phyloP scores from a whole-genome alignment of 129 eudicot genomes.

The Dittrichia graveolens region DNA sequence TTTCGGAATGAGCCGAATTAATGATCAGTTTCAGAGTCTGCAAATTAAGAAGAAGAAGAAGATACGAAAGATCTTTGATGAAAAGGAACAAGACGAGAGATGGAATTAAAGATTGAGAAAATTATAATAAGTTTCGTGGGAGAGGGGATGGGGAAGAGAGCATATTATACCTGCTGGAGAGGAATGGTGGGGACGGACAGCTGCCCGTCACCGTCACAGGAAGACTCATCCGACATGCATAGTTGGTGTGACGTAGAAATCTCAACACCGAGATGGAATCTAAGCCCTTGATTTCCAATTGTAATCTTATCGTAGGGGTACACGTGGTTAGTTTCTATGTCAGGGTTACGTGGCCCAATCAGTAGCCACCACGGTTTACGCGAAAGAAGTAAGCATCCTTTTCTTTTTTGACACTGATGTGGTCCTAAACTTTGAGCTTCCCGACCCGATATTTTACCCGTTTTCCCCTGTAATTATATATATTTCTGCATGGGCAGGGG shows the following conservation, averaged over 20 bases:
- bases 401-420: conserved; percentile 69
- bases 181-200: conserved; percentile 55
- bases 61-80: conserved; percentile 4
- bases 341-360: conserved; percentile 64
- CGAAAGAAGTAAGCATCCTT: conserved; percentile 24
- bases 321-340: conserved; percentile 43
- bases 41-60: conserved; percentile 10
- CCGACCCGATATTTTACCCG: conserved; percentile 38
- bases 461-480: neutral
- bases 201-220: conserved; percentile 76
- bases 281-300: conserved; percentile 39
- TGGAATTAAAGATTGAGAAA: conserved; percentile 6
- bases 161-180: conserved; percentile 52
- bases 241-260: conserved; percentile 66
- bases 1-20: too few relatives aligned
- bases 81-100: neutral
- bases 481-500: conserved; percentile 9
- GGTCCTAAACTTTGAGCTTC: conserved; percentile 40
- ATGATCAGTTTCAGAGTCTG: neutral
- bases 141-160: conserved; percentile 44
- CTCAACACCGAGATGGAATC: conserved; percentile 42
- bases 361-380: conserved; percentile 28
- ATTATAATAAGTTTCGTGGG: conserved; percentile 14
- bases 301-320: conserved; percentile 14
- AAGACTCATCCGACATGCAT: conserved; percentile 62